Evolutionary conservation across 257 asterid genomes (phyloP), one percentile per base, ranked within the genome.

Genomic region (Fraxinus quadrangulata): DNA sequence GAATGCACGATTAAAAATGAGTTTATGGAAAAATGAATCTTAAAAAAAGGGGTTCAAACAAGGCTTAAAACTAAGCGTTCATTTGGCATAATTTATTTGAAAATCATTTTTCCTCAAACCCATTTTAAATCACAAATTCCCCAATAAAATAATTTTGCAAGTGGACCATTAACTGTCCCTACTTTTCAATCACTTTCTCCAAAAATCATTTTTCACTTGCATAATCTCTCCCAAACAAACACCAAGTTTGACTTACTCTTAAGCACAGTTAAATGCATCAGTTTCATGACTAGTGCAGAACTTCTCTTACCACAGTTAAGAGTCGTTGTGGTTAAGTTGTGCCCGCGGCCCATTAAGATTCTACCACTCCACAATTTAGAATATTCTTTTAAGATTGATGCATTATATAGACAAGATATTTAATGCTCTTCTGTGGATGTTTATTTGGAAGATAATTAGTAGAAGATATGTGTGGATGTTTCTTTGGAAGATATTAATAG

Each of bases 281-380:
- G 59, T 56, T n/a, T 56, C 28, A n/a, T n/a, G 59, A 47, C 11
- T 56, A n/a, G 10, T n/a, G 12, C 21, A 56, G 26, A 56, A 56
- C 66, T 56, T 56, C 66, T 56, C 66, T 56, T 17, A 54, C 66
- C 66, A 19, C 66, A 56, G 12, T n/a, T 56, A 56, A 56, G 66
- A 56, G 26, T 56, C 11, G 65, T n/a, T 54, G 9, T 19, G 61
- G 10, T 54, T 54, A n/a, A n/a, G 11, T 54, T 17, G 26, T n/a
- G 65, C 65, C 8, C 8, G 3, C 13, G 1, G 1, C 26, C 65
- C 65, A 19, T n/a, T 17, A 54, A 54, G 65, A n/a, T 54, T 54
- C 21, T 54, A 54, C 65, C 24, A n/a, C 65, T 5, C 28, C 65
- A 54, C 26, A 54, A 19, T 54, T 3, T 54, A 54, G 65, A n/a